These are phyloP conservation scores for Exophiala mesophila DNA, from an alignment of 2,329 filamentous ascomycete genomes.

Conservation along the genomic window DNA sequence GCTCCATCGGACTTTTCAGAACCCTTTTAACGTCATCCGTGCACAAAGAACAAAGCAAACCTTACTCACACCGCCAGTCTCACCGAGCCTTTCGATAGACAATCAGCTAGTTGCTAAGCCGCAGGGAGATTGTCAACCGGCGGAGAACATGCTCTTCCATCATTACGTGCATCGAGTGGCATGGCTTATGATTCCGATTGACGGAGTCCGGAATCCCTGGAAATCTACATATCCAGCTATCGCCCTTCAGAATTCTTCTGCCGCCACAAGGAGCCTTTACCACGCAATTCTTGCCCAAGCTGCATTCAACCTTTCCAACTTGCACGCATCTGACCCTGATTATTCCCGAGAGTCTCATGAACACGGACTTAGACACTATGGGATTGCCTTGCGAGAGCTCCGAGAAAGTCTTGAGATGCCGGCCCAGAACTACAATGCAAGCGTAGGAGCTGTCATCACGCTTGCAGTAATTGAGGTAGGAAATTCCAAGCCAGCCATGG, in stretches of 20 bases:
- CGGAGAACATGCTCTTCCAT: not conserved
- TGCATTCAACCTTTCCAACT: not conserved
- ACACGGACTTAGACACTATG: not conserved
- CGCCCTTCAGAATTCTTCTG: not conserved
- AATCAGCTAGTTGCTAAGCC: not conserved
- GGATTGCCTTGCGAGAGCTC: not conserved
- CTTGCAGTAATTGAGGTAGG: not conserved
- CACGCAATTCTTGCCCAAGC: not conserved
- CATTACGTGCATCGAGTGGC: not conserved
- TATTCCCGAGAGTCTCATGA: not conserved
- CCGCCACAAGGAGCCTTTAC: not conserved
- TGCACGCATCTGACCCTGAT: not conserved
- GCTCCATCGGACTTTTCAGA: not conserved
- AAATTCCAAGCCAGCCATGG: no score
- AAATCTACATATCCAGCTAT: not conserved
- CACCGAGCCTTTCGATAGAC: no score
- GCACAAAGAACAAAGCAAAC: no score
- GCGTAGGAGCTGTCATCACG: not conserved
- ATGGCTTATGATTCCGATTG: not conserved
- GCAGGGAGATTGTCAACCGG: not conserved
- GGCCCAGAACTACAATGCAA: not conserved
- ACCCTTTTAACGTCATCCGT: not conserved
- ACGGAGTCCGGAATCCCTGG: not conserved
- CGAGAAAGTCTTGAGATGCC: not conserved
- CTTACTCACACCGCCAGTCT: no score